Percentiles rank a stretch among this genome's conserved stretches.
Evolutionary conservation across 495 filamentous ascomycete species (phyloP).

Genomic region (Aspergillus carlsbadensis): DNA sequence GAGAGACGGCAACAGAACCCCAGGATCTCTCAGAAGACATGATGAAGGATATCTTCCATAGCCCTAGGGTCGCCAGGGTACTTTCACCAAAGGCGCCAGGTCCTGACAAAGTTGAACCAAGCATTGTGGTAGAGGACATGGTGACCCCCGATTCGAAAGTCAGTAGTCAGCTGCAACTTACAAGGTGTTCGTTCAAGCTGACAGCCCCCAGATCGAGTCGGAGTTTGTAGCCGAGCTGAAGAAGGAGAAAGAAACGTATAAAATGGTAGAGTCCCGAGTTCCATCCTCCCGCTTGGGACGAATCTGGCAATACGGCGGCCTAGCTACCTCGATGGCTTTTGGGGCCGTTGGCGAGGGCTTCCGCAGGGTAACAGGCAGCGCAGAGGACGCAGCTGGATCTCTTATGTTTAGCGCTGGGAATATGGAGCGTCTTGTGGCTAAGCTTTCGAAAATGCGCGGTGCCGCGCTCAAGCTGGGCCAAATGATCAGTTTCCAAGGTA

Average conservation of each 20-base stretch:
- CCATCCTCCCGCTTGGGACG: constrained; percentile 83
- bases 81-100: constrained; percentile 35
- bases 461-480: constrained; percentile 98
- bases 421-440: constrained; percentile 87
- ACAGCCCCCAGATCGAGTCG: constrained; percentile 13
- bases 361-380: constrained; percentile 61
- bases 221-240: constrained; percentile 16
- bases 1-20: constrained; percentile 15
- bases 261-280: constrained; percentile 85
- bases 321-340: constrained; percentile 93
- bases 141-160: constrained; percentile 13
- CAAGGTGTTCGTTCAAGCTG: constrained; percentile 1
- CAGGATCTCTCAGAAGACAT: constrained; percentile 53
- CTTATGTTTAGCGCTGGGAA: constrained; percentile 86
- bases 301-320: constrained; percentile 90
- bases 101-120: constrained; percentile 16
- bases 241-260: constrained; percentile 45
- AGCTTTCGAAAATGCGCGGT: constrained; percentile 92
- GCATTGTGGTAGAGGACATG: constrained; percentile 27
- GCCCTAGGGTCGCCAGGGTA: constrained; percentile 56
- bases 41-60: constrained; percentile 62
- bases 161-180: not conserved
- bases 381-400: constrained; percentile 64
- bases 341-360: constrained; percentile 86
- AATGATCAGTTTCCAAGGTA: constrained; percentile 92